phyloP scores from a whole-genome alignment of 2,329 filamentous ascomycete species.

The Plenodomus tracheiphilus region DNA sequence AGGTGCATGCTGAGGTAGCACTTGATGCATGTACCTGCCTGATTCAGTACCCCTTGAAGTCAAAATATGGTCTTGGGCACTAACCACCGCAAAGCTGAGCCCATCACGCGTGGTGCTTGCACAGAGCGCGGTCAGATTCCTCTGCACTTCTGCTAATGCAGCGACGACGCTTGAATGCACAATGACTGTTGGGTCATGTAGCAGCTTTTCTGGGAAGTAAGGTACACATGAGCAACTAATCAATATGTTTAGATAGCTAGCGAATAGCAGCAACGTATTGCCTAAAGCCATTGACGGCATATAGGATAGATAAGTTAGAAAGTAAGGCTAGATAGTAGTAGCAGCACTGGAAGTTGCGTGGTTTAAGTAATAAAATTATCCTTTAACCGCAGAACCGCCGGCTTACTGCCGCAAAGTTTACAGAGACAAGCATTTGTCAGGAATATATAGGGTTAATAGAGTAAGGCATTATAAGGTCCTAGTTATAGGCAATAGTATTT shows the following conservation, averaged over 20 bases:
- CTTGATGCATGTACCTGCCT: constrained; percentile 33
- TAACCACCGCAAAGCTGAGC: constrained; percentile 34
- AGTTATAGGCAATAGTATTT: too few species aligned
- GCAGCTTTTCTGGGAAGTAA: constrained; percentile 24
- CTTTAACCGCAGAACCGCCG: neutral
- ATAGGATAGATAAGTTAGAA: too few species aligned
- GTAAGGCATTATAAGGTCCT: too few species aligned
- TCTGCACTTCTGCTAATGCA: constrained; percentile 27
- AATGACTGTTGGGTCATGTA: constrained; percentile 20
- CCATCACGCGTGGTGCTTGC: constrained; percentile 31
- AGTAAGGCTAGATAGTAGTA: too few species aligned
- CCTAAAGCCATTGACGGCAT: neutral
- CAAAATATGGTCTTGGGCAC: constrained; percentile 5
- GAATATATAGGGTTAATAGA: too few species aligned
- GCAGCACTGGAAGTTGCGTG: too few species aligned
- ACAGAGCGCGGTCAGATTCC: constrained; percentile 21
- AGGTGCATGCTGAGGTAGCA: constrained; percentile 19
- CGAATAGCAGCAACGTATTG: constrained; percentile 1
- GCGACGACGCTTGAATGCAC: constrained; percentile 24
- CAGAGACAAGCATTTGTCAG: too few species aligned
- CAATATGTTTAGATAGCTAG: constrained; percentile 1
- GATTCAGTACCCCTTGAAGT: neutral
- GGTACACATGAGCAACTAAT: constrained; percentile 26
- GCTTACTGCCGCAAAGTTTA: neutral
- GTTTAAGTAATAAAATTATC: neutral